These are phyloP conservation scores for Termitomyces sp. DNA, from an alignment of 768 basidiomycete genomes.

Conservation along the genomic window DNA sequence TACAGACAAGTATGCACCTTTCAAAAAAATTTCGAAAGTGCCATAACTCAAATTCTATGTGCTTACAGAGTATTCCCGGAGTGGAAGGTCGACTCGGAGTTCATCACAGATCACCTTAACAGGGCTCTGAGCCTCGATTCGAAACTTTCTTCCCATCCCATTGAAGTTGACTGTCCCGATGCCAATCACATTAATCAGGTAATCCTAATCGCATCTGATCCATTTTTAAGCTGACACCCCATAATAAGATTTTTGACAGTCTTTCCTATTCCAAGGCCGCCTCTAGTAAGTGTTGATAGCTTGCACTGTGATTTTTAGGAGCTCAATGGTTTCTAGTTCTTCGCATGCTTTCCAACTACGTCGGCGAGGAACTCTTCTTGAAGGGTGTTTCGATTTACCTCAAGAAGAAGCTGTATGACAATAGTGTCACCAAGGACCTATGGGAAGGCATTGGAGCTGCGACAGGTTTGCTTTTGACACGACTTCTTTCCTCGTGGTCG, in stretches of 20 bases:
- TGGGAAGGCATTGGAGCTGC: constrained; percentile 83
- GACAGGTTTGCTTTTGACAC: constrained; percentile 37
- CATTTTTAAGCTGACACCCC: not conserved
- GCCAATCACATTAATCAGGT: constrained; percentile 82
- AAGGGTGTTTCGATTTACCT: constrained; percentile 90
- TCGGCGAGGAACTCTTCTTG: constrained; percentile 86
- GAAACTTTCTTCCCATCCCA: constrained; percentile 85
- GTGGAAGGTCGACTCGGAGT: constrained; percentile 80
- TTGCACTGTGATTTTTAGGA: not conserved
- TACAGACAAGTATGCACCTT: constrained; percentile 45
- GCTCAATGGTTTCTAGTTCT: constrained; percentile 51
- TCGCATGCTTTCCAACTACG: constrained; percentile 86
- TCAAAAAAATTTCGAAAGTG: not conserved
- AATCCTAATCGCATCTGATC: not conserved
- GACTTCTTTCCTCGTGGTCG: not conserved
- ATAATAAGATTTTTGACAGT: constrained; percentile 81
- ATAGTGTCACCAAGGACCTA: constrained; percentile 80
- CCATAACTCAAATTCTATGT: not conserved
- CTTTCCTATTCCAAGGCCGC: constrained; percentile 85
- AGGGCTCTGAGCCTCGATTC: constrained; percentile 81
- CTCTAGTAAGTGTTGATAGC: constrained; percentile 46
- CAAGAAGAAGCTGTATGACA: constrained; percentile 81
- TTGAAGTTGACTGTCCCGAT: constrained; percentile 88
- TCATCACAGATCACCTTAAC: constrained; percentile 75
- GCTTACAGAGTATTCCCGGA: constrained; percentile 66